phyloP scores from a whole-genome alignment of 2,329 filamentous ascomycete species.

The Stachybotrys chlorohalonatus region DNA sequence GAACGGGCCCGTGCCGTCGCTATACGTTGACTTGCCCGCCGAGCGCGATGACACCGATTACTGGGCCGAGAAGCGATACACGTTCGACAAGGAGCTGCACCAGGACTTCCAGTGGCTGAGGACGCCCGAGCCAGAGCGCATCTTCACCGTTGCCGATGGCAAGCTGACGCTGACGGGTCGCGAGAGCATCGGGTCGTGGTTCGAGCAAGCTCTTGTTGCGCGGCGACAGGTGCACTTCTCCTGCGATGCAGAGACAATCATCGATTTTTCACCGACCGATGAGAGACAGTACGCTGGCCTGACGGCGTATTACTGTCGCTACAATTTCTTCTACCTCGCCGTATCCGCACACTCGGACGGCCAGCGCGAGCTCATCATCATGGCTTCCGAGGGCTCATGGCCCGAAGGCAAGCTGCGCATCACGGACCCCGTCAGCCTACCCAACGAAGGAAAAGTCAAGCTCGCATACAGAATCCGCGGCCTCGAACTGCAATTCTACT shows the following conservation, averaged over 20 bases:
- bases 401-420: slow-evolving; percentile 39
- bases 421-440: slow-evolving; percentile 35
- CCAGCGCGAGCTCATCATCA: slow-evolving; percentile 46
- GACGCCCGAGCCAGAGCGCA: slow-evolving; percentile 44
- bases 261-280: slow-evolving; percentile 45
- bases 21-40: slow-evolving; percentile 42
- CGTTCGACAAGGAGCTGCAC: slow-evolving; percentile 34
- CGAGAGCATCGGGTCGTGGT: slow-evolving; percentile 48
- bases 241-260: slow-evolving; percentile 47
- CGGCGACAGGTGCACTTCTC: slow-evolving; percentile 50
- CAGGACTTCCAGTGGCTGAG: slow-evolving; percentile 50
- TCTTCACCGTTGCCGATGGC: slow-evolving; percentile 30
- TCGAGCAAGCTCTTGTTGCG: slow-evolving; percentile 47
- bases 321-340: slow-evolving; percentile 56
- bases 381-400: slow-evolving; percentile 47
- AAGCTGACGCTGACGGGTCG: slow-evolving; percentile 40
- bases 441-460: slow-evolving; percentile 44
- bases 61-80: slow-evolving; percentile 40
- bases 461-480: slow-evolving; percentile 44
- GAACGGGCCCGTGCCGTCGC: slow-evolving; percentile 43
- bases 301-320: slow-evolving; percentile 54
- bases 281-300: slow-evolving; percentile 54
- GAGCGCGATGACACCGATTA: slow-evolving; percentile 36
- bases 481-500: slow-evolving; percentile 44
- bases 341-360: slow-evolving; percentile 48